Base-by-base conservation (phyloP, 116 monocot genomes). In the Dioscorea cayenensis region DNA sequence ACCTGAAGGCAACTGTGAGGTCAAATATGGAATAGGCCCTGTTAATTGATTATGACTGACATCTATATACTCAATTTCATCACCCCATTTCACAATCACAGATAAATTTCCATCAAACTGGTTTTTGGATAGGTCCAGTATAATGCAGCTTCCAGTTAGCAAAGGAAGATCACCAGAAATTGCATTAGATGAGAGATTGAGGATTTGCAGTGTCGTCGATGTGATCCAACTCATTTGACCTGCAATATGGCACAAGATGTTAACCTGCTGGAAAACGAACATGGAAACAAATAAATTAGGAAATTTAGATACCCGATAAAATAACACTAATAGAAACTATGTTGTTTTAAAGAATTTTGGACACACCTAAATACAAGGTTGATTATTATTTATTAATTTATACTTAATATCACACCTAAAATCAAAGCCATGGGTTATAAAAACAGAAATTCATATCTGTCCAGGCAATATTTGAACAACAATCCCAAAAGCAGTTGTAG, bases 141-240 rank as follows among this genome's bases (percentile, higher is more conserved):
- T 58, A 14, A 71, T 76, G 71, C 97, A 97, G 76, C 84, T 81
- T 66, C 93, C 97, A 28, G 88, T 86, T 9, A 97, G 77, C 73
- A 97, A 69, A 64, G 97, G 97, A 72, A 88, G 86, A 49, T 88
- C 84, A 14, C 97, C 97, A 43, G 88, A 83, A 36, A 97, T 75
- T 37, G 84, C 51, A 68, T 97, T 97, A 20, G 86, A 88, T 27
- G 97, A 97, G 14, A 97, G 88, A 76, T 97, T 97, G 25, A 97
- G 86, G 23, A 77, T 48, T 68, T 72, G 85, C 32, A 97, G 70
- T 23, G 84, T 90, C 22, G 93, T 81, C 13, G 97, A 97, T 66
- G 93, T 97, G 70, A 97, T 97, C 90, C 88, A 82, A 51, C 90
- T 84, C 38, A 93, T 89, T 22, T 77, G 80, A n/a, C 97, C 97